Evolutionary conservation across 1,284 basidiomycete species (phyloP), one percentile per base, ranked within the genome.

Genomic region (Microbotryomycetes sp.): DNA sequence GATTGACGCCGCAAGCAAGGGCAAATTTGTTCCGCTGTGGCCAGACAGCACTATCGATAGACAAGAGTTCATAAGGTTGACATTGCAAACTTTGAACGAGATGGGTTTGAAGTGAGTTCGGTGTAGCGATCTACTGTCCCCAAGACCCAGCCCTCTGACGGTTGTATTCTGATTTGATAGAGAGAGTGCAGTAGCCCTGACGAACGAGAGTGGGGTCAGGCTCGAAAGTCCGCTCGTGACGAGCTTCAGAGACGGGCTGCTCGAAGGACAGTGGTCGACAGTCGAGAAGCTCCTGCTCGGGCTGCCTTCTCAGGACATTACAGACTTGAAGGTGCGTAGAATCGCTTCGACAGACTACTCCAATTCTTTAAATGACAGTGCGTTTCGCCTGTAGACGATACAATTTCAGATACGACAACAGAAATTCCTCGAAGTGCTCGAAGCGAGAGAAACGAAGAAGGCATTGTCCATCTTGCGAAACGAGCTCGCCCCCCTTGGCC

Each of bases 391-490:
- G 62, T 64, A 48, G 74, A 94, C 86, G 84, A 87, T 70, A 86
- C 85, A 82, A 66, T 96, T 94, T 76, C 79, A 93, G 66, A 87
- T 98, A 61, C 86, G 86, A 62, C 87, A 89, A 77, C 94, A 98
- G 81, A 93, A 96, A 77, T 98, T 97, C 75, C 81, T 98, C 49
- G 94, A 98, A 74, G 80, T 90, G n/a, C 80, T 98, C 54, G 94
- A 97, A 73, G 81, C 83, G 2, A 82, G 84, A 64, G 86, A 87
- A 76, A 87, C 85, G 14, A 88, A 89, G 57, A 82, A 83, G 68
- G 94, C 96, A 12, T 78, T 98, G 46, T 82, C 86, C 46, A 87
- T 96, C 4, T 79, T 98, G 53, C 84, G 94, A 56, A 85, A 87
- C 66, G 91, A 93, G 74, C 79, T 98, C 30, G 89, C 92, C 2